phyloP scores from a whole-genome alignment of 2,329 filamentous ascomycete species.

The Cladosporium sp. region DNA sequence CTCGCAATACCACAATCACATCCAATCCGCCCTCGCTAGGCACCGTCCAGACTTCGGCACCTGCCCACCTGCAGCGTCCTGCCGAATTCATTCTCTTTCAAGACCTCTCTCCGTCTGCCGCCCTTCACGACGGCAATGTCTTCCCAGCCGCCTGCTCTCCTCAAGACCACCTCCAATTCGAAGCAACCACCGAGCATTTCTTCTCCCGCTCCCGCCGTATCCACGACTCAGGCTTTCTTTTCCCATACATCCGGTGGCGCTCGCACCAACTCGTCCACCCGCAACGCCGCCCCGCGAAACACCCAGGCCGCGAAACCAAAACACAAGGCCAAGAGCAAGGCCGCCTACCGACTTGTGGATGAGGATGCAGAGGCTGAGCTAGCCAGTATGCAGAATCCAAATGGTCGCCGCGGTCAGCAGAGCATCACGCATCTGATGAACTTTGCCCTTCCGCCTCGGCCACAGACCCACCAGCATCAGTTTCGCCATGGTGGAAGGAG shows the following conservation, averaged over 20 bases:
- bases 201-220: conserved; percentile 36
- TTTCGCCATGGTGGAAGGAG: conserved; percentile 39
- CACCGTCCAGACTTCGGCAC: conserved; percentile 14
- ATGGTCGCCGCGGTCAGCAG: conserved; percentile 78
- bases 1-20: neutral
- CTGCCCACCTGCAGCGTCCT: conserved; percentile 7
- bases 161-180: conserved; percentile 25
- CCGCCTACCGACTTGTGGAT: conserved; percentile 60
- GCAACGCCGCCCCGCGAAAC: conserved; percentile 58
- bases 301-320: conserved; percentile 72
- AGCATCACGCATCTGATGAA: conserved; percentile 96
- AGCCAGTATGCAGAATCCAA: conserved; percentile 34
- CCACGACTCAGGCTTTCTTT: conserved; percentile 40
- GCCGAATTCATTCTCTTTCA: neutral
- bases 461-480: conserved; percentile 52
- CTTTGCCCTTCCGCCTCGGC: conserved; percentile 74
- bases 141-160: conserved; percentile 35
- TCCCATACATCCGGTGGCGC: conserved; percentile 41
- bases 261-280: conserved; percentile 29
- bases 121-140: conserved; percentile 32
- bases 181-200: conserved; percentile 32
- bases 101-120: neutral
- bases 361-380: conserved; percentile 81
- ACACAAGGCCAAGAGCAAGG: conserved; percentile 72
- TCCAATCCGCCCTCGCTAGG: conserved; percentile 10